Base-by-base conservation (phyloP, 352 stramenopile genomes). In the Pythium rhizo-oryzae region DNA sequence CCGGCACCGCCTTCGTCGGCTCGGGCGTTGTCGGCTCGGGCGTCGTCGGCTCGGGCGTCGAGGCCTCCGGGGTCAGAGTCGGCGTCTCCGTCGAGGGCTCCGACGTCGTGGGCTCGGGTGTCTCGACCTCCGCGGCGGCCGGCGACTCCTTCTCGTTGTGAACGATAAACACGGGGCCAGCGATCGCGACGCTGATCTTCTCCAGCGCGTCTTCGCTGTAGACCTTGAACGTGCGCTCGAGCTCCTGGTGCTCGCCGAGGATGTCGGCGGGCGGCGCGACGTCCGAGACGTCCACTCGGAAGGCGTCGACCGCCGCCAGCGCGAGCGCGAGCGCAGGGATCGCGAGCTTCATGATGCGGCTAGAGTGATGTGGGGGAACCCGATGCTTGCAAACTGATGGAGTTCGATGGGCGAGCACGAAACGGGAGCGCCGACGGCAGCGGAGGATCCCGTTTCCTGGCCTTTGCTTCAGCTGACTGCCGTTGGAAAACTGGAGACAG, bases 151-250 rank as follows among this genome's bases (percentile, higher is more conserved):
- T 16, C 30, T 56, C 47, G 2, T 44, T 53, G 44, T 60, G 37
- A 7, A 39, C 46, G 19, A 72, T 54, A 23, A 68, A 72, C 33
- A 68, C 66, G 16, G 59, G 66, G 16, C 59, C 59, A 25, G 66
- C 55, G 25, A 72, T 65, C 15, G 52, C 59, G n/a, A 72, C 55
- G 47, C 37, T 52, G n/a, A 72, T 62, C 59, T 72, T 72, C 59
- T 72, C 66, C 13, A 72, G 66, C 59, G 59, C 24, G 9, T 72
- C 66, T 43, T 67, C 53, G 66, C 66, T 72, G 68, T 67, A 69
- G 11, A 74, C 51, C 18, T 55, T 64, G 24, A 55, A 74, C 25
- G 57, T 67, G 46, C 52, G 52, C 52, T 66, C 56, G 19, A 74
- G 51, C 57, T 70, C 62, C 57, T 74, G 68, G 62, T 74, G 68